Evolutionary conservation across 345 rosid species (phyloP), one percentile per base, ranked within the genome.

Genomic region (Corchorus olitorius): DNA sequence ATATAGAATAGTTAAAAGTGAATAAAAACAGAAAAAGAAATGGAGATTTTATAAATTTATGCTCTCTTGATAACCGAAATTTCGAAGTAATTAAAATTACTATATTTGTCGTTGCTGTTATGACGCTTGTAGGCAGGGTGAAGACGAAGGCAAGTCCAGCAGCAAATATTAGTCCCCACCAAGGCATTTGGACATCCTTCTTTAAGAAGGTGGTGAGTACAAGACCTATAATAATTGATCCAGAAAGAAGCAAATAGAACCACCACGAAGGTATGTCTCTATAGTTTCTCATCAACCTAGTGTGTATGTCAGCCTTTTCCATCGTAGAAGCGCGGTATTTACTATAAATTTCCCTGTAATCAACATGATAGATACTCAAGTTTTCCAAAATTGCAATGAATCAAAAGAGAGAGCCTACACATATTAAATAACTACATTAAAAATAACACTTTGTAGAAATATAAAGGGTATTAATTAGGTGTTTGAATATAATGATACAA

Each of bases 61-160:
- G 8, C 27, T 20, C 0, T 1, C 17, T 56, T 1, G 9, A 2
- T 39, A 71, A 54, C 33, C 9, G 41, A 71, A 72, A 55, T 5
- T 37, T 15, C 33, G 11, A 62, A 54, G 33, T 27, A 27, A 27
- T 27, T 17, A 12, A 41, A 41, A 56, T 41, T 87, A 87, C 86
- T 82, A 84, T 85, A 81, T 87, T 87, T 15, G 88, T 83, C 13
- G 89, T 87, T 58, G 87, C 86, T 45, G 86, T 83, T 68, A 87
- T 84, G 59, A 87, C 77, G 75, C 87, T 77, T 76, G 84, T 65
- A 17, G 87, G 89, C 78, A 84, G 83, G 49, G 89, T 82, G 81
- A 87, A 84, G 14, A 84, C 11, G 59, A 83, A 83, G 43, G 89
- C 85, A 9, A 87, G 67, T 52, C 65, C 88, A 54, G 84, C 80